A percentile compares a stretch with the other conserved stretches of the same genome.
These are phyloP conservation scores for Zygosaccharomyces bailii DNA, from an alignment of 805 yeast species.

Conservation along the genomic window DNA sequence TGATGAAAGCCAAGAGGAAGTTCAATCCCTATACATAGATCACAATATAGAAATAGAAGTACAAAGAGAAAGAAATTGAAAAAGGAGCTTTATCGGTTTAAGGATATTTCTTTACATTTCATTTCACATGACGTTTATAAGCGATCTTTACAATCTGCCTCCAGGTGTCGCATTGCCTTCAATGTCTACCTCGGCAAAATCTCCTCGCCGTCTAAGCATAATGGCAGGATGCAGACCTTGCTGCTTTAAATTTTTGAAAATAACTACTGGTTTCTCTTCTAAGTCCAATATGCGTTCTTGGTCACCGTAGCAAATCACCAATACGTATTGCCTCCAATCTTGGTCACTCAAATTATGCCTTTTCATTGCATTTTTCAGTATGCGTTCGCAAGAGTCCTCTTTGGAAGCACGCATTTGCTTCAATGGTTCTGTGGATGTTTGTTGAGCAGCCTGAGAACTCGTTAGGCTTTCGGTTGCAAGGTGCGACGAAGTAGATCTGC, in stretches of 20 bases:
- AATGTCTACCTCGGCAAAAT: conserved; percentile 34
- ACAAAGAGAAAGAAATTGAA: neutral
- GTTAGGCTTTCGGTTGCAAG: conserved; percentile 8
- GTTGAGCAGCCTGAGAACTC: conserved; percentile 11
- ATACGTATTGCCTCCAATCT: conserved; percentile 85
- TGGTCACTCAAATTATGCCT: conserved; percentile 72
- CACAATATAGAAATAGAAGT: neutral
- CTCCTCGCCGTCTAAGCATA: conserved; percentile 83
- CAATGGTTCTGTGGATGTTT: conserved; percentile 55
- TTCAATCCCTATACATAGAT: conserved; percentile 72
- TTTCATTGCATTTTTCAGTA: conserved; percentile 83
- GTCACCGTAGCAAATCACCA: conserved; percentile 88
- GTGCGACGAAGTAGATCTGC: conserved; percentile 12
- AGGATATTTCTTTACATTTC: conserved; percentile 13
- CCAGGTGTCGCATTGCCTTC: conserved; percentile 25
- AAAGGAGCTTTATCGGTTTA: neutral
- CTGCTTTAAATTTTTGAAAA: conserved; percentile 80
- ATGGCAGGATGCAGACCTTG: conserved; percentile 86
- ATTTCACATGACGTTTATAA: neutral
- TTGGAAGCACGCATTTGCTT: conserved; percentile 81
- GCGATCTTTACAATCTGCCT: conserved; percentile 24
- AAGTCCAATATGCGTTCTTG: conserved; percentile 78
- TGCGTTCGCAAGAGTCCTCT: conserved; percentile 87
- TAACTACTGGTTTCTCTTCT: conserved; percentile 83
- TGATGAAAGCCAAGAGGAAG: conserved; percentile 74